Base-by-base conservation (phyloP, 768 basidiomycete genomes). In the Kwoniella heveanensis region DNA sequence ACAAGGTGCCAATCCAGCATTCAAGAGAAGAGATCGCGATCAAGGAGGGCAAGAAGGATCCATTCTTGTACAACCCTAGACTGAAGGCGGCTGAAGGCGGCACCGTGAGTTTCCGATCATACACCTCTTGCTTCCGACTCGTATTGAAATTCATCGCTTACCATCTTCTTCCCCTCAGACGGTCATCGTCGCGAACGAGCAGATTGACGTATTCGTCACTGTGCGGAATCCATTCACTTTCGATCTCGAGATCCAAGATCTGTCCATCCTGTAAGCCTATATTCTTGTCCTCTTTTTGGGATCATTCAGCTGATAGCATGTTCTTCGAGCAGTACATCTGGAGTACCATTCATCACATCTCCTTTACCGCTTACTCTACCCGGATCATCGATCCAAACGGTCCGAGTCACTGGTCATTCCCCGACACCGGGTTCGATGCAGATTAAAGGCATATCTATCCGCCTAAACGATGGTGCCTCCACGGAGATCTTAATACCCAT, bases 161-260 rank as follows among this genome's bases (percentile, higher is more conserved):
- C 32, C 32, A 6, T 21, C 5, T 29, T 2, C 24, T 48, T 36
- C 21, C 7, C 9, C 1, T 7, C 85, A 86, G 82, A 82, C 85
- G 0, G 72, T 89, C 13, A 84, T 93, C 15, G 90, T 92, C 1
- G 90, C 90, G 76, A 88, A 88, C 68, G 96, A 98, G 77, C 79
- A 81, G 2, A 81, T 92, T 29, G 93, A 98, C 70, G 85, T 97
- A 69, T 84, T 87, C 8, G 82, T 98, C 49, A 88, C 88, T 22
- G 80, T 99, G n/a, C 86, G 87, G 60, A 99, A 99, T 78, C 91
- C 92, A 1, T 95, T 88, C 78, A 85, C 91, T 2, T 95, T 98
- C 78, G 91, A 94, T 65, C 83, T 99, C 13, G 92, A 97, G 66
- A 80, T 98, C 19, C 87, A 91, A 62, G 87, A 86, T 69, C 77